These are phyloP conservation scores for Fusarium palustre DNA, from an alignment of 2,329 filamentous ascomycete genomes.

Conservation along the genomic window DNA sequence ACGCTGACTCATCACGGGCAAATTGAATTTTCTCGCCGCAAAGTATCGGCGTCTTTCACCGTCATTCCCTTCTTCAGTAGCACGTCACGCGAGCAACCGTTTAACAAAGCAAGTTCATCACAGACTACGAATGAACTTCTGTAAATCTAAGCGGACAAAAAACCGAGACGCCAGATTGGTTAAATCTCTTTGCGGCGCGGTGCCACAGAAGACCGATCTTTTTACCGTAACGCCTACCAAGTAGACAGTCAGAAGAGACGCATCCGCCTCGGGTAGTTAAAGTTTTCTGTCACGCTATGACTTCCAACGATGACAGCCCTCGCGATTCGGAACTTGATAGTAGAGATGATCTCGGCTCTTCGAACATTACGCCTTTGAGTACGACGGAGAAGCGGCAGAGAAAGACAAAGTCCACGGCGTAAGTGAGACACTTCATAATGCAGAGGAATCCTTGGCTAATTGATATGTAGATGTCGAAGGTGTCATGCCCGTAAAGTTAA, in stretches of 20 bases:
- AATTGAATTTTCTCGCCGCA: conserved; percentile 11
- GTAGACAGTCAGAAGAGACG: too few species aligned
- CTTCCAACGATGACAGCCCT: conserved; percentile 20
- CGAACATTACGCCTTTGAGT: conserved; percentile 19
- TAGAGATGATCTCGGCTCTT: conserved; percentile 35
- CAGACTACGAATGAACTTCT: not conserved
- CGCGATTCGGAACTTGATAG: conserved; percentile 38
- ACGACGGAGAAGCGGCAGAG: conserved; percentile 28
- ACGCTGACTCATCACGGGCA: conserved; percentile 41
- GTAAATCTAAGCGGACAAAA: conserved; percentile 30
- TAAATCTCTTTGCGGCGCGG: conserved; percentile 3
- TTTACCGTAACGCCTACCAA: too few species aligned
- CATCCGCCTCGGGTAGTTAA: too few species aligned
- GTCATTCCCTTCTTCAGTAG: not conserved
- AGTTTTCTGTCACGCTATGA: conserved; percentile 16
- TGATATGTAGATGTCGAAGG: conserved; percentile 43
- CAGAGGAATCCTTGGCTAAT: not conserved
- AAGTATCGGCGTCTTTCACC: conserved; percentile 24
- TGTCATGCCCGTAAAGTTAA: conserved; percentile 53
- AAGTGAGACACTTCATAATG: not conserved
- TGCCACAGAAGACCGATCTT: not conserved
- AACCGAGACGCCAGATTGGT: conserved; percentile 14
- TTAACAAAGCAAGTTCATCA: not conserved
- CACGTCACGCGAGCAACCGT: conserved; percentile 31
- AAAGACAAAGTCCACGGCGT: conserved; percentile 47